Evolutionary conservation across 2,329 filamentous ascomycete genomes (phyloP).

Genomic region (Hypocreales sp.): DNA sequence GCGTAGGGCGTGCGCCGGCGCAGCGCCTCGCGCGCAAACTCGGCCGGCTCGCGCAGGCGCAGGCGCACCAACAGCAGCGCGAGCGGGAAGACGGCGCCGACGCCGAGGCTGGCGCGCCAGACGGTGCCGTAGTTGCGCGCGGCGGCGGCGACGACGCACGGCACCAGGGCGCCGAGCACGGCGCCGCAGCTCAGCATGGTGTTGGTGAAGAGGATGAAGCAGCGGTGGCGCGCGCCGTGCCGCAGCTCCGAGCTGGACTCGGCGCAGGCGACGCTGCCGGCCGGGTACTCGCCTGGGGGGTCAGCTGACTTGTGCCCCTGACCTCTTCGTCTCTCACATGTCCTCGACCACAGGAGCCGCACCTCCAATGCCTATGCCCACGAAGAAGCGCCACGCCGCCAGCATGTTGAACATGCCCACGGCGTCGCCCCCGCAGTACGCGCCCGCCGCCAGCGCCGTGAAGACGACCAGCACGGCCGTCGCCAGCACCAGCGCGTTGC

Average conservation of each 20-base stretch:
- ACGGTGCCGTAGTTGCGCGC: conserved; percentile 53
- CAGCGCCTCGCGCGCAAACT: conserved; percentile 59
- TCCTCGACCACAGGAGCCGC: conserved; percentile 9
- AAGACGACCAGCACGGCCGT: conserved; percentile 78
- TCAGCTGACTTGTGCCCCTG: neutral
- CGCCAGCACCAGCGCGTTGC: conserved; percentile 64
- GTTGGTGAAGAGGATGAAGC: conserved; percentile 87
- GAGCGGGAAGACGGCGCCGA: conserved; percentile 65
- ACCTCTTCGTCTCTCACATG: neutral
- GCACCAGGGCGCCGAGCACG: conserved; percentile 64
- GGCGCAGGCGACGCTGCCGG: conserved; percentile 69
- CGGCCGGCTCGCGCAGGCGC: conserved; percentile 63
- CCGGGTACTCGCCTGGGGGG: conserved; percentile 52
- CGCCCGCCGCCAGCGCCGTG: conserved; percentile 60
- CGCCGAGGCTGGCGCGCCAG: conserved; percentile 68
- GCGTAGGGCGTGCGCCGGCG: conserved; percentile 38
- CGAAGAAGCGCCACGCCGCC: conserved; percentile 73
- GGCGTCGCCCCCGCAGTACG: conserved; percentile 56
- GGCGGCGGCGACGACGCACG: conserved; percentile 41
- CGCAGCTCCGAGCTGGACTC: conserved; percentile 77
- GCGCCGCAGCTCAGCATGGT: conserved; percentile 76
- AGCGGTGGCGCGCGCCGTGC: conserved; percentile 65
- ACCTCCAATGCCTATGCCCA: conserved; percentile 63
- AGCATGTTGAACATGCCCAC: conserved; percentile 60
- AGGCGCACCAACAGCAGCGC: conserved; percentile 56